Evolutionary conservation across 2,329 filamentous ascomycete species (phyloP), one percentile per base, ranked within the genome.

Genomic region (Aureobasidium sp.): DNA sequence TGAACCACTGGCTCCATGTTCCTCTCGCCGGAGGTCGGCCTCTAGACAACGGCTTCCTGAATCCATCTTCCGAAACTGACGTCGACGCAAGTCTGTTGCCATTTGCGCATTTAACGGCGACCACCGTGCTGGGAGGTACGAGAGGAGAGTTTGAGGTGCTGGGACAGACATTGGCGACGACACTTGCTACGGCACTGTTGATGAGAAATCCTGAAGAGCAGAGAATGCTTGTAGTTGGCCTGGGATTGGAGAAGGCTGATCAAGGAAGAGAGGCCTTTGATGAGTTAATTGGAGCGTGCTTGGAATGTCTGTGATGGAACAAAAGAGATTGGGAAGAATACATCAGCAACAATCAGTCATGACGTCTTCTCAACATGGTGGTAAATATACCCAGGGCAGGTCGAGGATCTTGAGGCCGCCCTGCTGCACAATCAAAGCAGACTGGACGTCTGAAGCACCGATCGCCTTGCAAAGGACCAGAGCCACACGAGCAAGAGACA

Each of bases 1-100:
- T 97, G 51, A 89, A 90, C 23, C 94, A 97, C 80, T 99, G 94
- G 94, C 91, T 97, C 23, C 89, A 94, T 78, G 89, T 95, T 0
- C 88, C 90, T 0, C 82, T 95, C 26, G 82, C 84, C n/a, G 81
- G 84, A 5, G 59, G 52, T 32, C 82, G 87, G 0, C 85, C 87
- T 3, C 87, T 48, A 85, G 89, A 71, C 83, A 85, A 77, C 76
- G 81, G 23, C 70, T 86, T 51, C 62, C 60, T 70, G 63, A 73
- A 72, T 29, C 34, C 50, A 10, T 46, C 50, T 5, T 76, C 78
- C 39, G 80, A 82, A 62, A 81, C 83, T 59, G 77, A 77, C 48
- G 55, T 61, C 5, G 64, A 64, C 34, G 61, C 60, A 4, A 52
- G 47, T 32, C 76, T 88, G 13, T 83, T 97, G 0, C 94, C 94